Conservation (phyloP, 2,329 filamentous ascomycete genomes). For the Hypoxylon sp. region DNA sequence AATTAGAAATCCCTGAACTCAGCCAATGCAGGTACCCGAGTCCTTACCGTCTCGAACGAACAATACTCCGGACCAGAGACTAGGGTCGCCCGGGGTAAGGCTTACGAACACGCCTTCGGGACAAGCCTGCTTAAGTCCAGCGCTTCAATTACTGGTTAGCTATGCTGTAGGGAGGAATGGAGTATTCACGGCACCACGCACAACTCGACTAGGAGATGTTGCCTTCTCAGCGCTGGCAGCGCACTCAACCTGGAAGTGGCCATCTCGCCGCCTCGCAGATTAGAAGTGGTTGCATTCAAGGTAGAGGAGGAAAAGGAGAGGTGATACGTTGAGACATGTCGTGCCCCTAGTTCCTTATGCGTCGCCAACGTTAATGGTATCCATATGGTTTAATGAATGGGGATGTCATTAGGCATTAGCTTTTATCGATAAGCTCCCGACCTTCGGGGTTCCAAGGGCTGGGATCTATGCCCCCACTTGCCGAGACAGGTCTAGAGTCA, state of each 20-base stretch:
- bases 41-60: constrained; percentile 87
- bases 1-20: constrained; percentile 40
- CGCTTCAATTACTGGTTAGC: constrained; percentile 65
- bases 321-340: constrained; percentile 39
- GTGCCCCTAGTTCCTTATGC: constrained; percentile 35
- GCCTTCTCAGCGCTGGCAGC: constrained; percentile 74
- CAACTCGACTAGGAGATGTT: constrained; percentile 88
- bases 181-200: constrained; percentile 60
- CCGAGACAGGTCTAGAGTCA: not conserved
- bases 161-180: constrained; percentile 11
- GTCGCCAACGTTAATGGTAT: not conserved
- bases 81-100: constrained; percentile 84
- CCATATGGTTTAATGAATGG: constrained; percentile 10
- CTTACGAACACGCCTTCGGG: constrained; percentile 90
- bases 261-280: constrained; percentile 56
- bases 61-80: constrained; percentile 89
- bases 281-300: constrained; percentile 29
- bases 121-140: constrained; percentile 84
- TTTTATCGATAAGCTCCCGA: constrained; percentile 36
- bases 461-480: constrained; percentile 16
- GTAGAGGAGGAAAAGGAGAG: constrained; percentile 16
- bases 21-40: constrained; percentile 28
- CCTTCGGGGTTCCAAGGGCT: not conserved
- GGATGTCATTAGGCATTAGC: constrained; percentile 19
- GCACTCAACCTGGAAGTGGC: constrained; percentile 60